Conservation (phyloP, 371 early-diverging fungal species). For the Mucor saturninus region DNA sequence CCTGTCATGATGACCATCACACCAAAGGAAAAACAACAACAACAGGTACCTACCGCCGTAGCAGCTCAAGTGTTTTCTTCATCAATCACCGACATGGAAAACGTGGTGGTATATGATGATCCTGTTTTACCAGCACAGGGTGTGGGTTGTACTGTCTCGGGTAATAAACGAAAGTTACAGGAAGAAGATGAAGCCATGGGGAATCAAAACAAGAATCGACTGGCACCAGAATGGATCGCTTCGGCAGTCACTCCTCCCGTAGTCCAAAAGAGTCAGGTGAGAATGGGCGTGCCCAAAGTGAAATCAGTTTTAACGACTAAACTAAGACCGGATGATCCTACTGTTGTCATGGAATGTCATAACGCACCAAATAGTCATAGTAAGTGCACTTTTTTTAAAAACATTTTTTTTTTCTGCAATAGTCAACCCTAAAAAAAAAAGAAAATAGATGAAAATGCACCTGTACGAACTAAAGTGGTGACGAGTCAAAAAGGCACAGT, state of each 20-base stretch:
- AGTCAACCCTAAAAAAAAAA: neutral
- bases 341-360: constrained; percentile 58
- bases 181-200: constrained; percentile 21
- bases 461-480: constrained; percentile 43
- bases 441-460: constrained; percentile 10
- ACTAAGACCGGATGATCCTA: constrained; percentile 27
- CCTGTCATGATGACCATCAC: constrained; percentile 63
- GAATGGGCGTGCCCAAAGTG: constrained; percentile 60
- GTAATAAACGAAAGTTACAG: constrained; percentile 53
- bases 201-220: constrained; percentile 11
- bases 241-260: constrained; percentile 49
- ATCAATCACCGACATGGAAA: neutral
- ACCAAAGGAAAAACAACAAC: neutral
- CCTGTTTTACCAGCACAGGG: constrained; percentile 42
- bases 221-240: constrained; percentile 43
- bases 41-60: no score
- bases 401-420: neutral
- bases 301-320: constrained; percentile 47
- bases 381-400: constrained; percentile 7
- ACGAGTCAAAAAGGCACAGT: constrained; percentile 48
- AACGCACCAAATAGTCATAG: constrained; percentile 35
- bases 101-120: constrained; percentile 16
- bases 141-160: constrained; percentile 43
- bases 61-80: neutral
- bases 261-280: constrained; percentile 53